Evolutionary conservation across 371 early-diverging fungal genomes (phyloP), one percentile per base, ranked within the genome.

Genomic region (Nematocida parisii): DNA sequence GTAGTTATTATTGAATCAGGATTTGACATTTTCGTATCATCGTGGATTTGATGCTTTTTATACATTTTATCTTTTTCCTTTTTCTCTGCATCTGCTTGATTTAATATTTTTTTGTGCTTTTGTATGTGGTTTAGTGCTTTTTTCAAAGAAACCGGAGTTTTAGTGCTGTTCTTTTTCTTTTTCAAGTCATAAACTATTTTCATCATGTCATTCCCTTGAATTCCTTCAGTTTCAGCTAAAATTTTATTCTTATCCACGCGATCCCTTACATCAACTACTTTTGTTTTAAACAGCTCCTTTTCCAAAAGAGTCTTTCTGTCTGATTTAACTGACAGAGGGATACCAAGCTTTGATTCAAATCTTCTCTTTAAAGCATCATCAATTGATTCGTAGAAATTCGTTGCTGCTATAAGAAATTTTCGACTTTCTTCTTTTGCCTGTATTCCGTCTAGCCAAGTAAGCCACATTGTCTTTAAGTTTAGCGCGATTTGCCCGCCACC

Each of bases 301-400:
- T 71, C 52, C 18, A 85, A 45, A 39, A 81, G 39, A 40, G 68
- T 66, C 5, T 50, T 13, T 67, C 82, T 73, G 50, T 81, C 85
- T 22, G 50, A 50, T 11, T 56, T 15, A 7, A 7, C 52, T 3
- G 73, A 81, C 24, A 62, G 7, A 22, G 62, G 42, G 61, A 85
- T 82, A 52, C 70, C 73, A n/a, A 73, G 27, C 52, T 56, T 22
- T 9, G 61, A 62, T 3, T 60, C 82, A 61, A 85, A 82, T 66
- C 85, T 61, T 66, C 85, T 71, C 9, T 60, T 39, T 56, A 85
- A 62, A 71, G 81, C 85, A 15, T 45, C 52, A 61, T 85, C 85
- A 42, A 85, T 52, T 40, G n/a, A 4, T 18, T 70, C 52, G 27
- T 58, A 52, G 22, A 40, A 47, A 58, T 85, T 85, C 7, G 85